Evolutionary conservation across 1,139 yeast genomes (phyloP), one percentile per base, ranked within the genome.

Genomic region (Pichia sp.): DNA sequence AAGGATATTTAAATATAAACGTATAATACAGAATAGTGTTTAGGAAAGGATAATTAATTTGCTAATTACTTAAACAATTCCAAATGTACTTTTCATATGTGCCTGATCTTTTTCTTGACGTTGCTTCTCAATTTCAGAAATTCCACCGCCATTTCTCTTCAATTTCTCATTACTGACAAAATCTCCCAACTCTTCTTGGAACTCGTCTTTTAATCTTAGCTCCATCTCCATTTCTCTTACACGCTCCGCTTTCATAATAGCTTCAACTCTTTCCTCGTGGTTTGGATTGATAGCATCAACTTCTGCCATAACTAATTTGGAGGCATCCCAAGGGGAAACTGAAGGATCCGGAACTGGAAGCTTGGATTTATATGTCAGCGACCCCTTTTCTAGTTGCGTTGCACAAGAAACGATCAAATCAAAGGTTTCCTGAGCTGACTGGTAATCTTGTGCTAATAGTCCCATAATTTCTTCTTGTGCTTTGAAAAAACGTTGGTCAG

Each of bases 401-500:
- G 92, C 83, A 63, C 96, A 90, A 66, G 88, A 84, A 59, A 87
- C 88, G 4, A 93, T 92, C 50, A 93, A 74, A 45, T 79, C 81
- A 66, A 84, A 90, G 0, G 97, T 92, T 65, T 91, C 96, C 50
- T 78, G 77, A 1, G 95, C 93, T 65, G 84, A 86, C 46, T 78
- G 79, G 48, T 93, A 73, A 71, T 93, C 99, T 58, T 89, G 95
- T 51, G 81, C 81, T 62, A 93, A 73, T 67, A 93, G 96, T 41
- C 77, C 79, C 4, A 92, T 81, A 58, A 93, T 78, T 60, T 89
- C 96, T 64, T 89, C 97, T 68, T 93, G 98, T 36, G 91, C 77
- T 59, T 88, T 87, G 71, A 92, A 83, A 67, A 90, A 90, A 62
- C 92, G 96, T 68, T 93, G 98, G 65, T 92, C 97, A 63, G 90